These are phyloP conservation scores for Globisporangium megalacanthum DNA, from an alignment of 352 stramenopile species.

Conservation along the genomic window DNA sequence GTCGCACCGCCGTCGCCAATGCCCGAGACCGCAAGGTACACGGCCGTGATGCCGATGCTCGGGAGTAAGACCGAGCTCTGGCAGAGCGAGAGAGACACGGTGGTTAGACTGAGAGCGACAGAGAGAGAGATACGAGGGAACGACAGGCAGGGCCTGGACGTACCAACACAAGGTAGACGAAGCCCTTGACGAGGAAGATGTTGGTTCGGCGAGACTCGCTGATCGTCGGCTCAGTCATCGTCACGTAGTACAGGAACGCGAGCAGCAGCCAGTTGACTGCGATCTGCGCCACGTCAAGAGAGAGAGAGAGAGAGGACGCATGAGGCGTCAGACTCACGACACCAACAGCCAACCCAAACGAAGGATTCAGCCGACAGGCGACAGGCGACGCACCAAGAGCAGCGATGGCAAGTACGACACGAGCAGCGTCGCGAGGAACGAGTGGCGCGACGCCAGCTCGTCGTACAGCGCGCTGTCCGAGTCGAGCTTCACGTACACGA, in stretches of 20 bases:
- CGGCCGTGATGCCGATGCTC: constrained; percentile 69
- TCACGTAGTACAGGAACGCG: constrained; percentile 60
- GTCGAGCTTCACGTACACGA: constrained; percentile 81
- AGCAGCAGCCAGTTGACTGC: constrained; percentile 70
- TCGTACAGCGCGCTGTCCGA: constrained; percentile 56
- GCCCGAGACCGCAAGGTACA: constrained; percentile 65
- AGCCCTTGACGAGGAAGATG: constrained; percentile 73
- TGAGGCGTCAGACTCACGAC: too few species aligned
- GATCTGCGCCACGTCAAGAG: constrained; percentile 35
- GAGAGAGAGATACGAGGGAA: too few species aligned
- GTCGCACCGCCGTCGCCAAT: constrained; percentile 39
- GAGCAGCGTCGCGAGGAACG: constrained; percentile 49
- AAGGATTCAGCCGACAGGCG: background rate
- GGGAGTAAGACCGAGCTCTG: constrained; percentile 77
- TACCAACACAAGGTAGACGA: constrained; percentile 73
- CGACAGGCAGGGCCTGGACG: constrained; percentile 8
- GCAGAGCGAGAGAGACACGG: too few species aligned
- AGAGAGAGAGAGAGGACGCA: background rate
- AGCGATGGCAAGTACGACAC: constrained; percentile 70
- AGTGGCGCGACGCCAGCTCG: constrained; percentile 36
- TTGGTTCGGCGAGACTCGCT: constrained; percentile 59
- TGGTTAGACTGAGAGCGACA: background rate
- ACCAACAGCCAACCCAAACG: background rate
- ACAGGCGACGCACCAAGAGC: constrained; percentile 37
- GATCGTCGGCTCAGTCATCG: constrained; percentile 60